phyloP scores from a whole-genome alignment of 2,329 filamentous ascomycete species.

The Hypoxylon sp. region DNA sequence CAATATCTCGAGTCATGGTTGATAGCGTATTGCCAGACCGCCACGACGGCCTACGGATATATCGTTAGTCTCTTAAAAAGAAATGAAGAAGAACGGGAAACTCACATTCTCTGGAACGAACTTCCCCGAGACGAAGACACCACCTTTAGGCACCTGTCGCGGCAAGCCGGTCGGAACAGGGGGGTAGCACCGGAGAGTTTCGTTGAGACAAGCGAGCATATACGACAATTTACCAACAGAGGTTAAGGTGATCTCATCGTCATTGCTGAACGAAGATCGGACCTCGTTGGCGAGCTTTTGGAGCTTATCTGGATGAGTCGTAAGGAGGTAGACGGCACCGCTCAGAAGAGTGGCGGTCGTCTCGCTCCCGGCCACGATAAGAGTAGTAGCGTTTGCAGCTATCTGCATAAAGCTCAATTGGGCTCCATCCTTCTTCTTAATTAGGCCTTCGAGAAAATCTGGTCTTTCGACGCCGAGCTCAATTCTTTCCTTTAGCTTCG shows the following conservation, averaged over 20 bases:
- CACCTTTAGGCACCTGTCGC: constrained; percentile 37
- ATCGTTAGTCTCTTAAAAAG: constrained; percentile 13
- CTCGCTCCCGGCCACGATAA: constrained; percentile 43
- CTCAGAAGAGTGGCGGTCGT: constrained; percentile 42
- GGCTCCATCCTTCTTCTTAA: constrained; percentile 45
- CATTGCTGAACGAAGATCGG: constrained; percentile 53
- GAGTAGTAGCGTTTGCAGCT: constrained; percentile 18
- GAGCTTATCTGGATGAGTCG: constrained; percentile 49
- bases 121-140: constrained; percentile 39
- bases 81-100: not conserved
- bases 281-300: constrained; percentile 56
- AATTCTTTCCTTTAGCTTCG: constrained; percentile 44
- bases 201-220: constrained; percentile 57
- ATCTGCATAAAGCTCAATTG: constrained; percentile 27
- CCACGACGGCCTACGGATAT: constrained; percentile 56
- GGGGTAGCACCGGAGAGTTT: constrained; percentile 58
- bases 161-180: constrained; percentile 43
- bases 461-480: constrained; percentile 40
- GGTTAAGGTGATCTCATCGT: constrained; percentile 56
- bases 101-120: constrained; percentile 41
- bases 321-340: constrained; percentile 54
- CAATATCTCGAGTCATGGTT: constrained; percentile 60
- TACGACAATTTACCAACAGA: constrained; percentile 53
- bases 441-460: constrained; percentile 49
- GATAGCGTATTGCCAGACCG: constrained; percentile 60